Base-by-base conservation (phyloP, 2,329 filamentous ascomycete species). In the Claviceps lovelessii region DNA sequence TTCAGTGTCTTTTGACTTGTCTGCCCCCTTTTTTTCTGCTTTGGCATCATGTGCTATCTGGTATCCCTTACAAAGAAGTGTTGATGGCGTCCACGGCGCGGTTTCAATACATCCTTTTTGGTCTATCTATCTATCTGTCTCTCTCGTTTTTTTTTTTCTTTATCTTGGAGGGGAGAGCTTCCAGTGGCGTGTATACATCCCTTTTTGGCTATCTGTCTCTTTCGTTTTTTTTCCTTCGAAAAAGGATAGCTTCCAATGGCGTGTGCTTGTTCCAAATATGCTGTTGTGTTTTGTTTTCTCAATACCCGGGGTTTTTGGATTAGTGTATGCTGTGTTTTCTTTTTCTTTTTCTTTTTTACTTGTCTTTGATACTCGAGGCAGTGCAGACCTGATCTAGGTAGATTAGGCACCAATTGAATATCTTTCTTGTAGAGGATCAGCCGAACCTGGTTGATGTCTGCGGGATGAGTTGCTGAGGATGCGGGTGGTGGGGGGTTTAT, bases 101-200 rank as follows among this genome's bases (percentile, higher is more conserved):
- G 54, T 58, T 63, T 65, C 60, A 63, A 67, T 67, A 67, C 64
- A 62, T 66, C 56, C 47, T 46, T 57, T 23, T 44, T 35, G 33
- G 41, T 45, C 42, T 10, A 10, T 44, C n/a, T 44, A 9, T 23
- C n/a, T 28, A 5, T 45, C 19, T 23, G 42, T 44, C 41, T 19
- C 17, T 44, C 41, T 44, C 17, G 9, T n/a, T 10, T 44, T 19
- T 44, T 19, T 19, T 44, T 44, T 19, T 44, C n/a, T 19, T 44
- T 44, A 8, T 35, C 33, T 35, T 35, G 3, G 33, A 6, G 41
- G n/a, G 41, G 9, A 42, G 5, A 15, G 17, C 41, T 9, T 19
- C 8, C n/a, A 1, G 39, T 42, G n/a, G 39, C 39, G 7, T 19
- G 39, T 19, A 7, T n/a, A 23, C 23, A 23, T 23, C 23, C 23